Conservation (phyloP, 1,284 basidiomycete species). For the Chalciporus sp. region DNA sequence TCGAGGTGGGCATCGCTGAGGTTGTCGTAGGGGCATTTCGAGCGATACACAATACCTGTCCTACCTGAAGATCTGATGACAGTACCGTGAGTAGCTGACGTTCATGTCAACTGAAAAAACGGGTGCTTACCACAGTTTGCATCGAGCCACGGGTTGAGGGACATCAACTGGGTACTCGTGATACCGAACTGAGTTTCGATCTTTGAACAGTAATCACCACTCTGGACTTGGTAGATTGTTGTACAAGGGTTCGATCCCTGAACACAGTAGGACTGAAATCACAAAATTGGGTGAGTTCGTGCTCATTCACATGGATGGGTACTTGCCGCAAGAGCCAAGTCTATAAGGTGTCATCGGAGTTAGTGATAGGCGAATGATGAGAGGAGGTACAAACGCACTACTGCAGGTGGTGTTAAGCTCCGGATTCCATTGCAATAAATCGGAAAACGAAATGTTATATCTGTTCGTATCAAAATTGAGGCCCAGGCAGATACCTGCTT, state of each 20-base stretch:
- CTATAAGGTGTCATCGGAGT: background rate
- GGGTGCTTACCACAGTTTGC: background rate
- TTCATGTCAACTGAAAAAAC: no score
- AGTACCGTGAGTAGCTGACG: background rate
- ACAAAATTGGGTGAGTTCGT: no score
- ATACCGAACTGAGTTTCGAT: no score
- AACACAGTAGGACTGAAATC: no score
- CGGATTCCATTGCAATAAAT: slow-evolving; percentile 1
- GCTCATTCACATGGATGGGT: background rate
- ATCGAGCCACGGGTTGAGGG: background rate
- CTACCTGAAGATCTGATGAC: no score
- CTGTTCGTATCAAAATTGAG: background rate
- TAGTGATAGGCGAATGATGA: background rate
- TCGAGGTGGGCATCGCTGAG: no score
- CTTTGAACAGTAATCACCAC: no score
- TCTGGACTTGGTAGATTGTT: background rate
- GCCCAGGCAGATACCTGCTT: background rate
- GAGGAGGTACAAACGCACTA: background rate
- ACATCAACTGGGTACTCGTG: background rate
- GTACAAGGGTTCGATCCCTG: background rate
- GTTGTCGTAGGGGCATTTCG: no score
- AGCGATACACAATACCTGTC: no score
- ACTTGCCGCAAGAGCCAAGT: background rate
- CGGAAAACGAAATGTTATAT: slow-evolving; percentile 1
- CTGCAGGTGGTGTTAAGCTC: background rate